Conservation (phyloP, 176 grass and related monocot species). For the Triticum urartu region DNA sequence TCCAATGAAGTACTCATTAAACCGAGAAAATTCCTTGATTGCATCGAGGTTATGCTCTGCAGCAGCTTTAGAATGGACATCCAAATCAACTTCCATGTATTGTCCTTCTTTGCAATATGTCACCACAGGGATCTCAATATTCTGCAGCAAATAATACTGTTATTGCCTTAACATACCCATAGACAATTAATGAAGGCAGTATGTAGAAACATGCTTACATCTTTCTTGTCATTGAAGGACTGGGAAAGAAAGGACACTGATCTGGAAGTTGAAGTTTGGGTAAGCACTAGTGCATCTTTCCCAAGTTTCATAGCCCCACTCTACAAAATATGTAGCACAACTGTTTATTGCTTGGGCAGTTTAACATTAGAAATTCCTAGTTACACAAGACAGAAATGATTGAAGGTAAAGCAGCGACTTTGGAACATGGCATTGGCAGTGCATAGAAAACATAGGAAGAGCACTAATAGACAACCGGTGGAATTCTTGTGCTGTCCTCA, state of each 20-base stretch:
- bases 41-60: constrained; percentile 61
- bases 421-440: too few relatives aligned
- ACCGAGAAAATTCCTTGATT: constrained; percentile 79
- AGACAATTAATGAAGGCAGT: not conserved
- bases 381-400: not conserved
- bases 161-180: not conserved
- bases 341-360: not conserved
- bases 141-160: constrained; percentile 43
- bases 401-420: not conserved
- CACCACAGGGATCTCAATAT: constrained; percentile 82
- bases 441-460: too few relatives aligned
- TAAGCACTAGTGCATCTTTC: constrained; percentile 83
- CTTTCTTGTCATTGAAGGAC: constrained; percentile 70
- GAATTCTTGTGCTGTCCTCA: not conserved
- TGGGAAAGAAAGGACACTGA: constrained; percentile 82
- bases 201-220: constrained; percentile 37
- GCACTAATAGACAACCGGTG: too few relatives aligned
- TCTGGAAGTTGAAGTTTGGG: constrained; percentile 72
- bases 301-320: constrained; percentile 92
- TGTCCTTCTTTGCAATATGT: constrained; percentile 63
- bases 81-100: constrained; percentile 86
- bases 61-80: constrained; percentile 60
- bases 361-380: too few relatives aligned
- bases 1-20: constrained; percentile 93
- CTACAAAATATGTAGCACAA: constrained; percentile 39